phyloP scores from a whole-genome alignment of 805 yeast species.

The Metschnikowia matae region DNA sequence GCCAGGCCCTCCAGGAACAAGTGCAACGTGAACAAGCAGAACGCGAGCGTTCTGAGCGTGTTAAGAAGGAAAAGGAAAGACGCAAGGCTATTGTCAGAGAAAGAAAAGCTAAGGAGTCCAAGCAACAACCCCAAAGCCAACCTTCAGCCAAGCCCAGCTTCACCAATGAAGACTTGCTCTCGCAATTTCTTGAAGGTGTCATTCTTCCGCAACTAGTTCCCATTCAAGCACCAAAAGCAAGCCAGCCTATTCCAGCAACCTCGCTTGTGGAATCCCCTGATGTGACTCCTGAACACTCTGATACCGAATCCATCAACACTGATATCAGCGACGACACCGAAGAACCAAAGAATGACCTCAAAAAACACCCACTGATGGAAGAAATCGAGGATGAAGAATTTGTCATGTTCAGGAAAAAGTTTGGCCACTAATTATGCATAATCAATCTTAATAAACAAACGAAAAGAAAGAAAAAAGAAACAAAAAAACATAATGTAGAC shows the following conservation, averaged over 20 bases:
- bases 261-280: not conserved
- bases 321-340: constrained; percentile 6
- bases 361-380: constrained; percentile 20
- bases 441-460: not conserved
- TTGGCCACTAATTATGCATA: constrained; percentile 19
- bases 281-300: constrained; percentile 3
- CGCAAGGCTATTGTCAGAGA: constrained; percentile 9
- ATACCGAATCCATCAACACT: constrained; percentile 11
- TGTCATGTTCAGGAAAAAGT: constrained; percentile 38
- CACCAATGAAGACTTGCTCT: constrained; percentile 1
- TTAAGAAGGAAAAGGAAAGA: constrained; percentile 3
- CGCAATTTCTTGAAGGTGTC: constrained; percentile 3
- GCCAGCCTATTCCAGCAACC: not conserved
- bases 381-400: constrained; percentile 35
- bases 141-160: not conserved
- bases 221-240: not conserved
- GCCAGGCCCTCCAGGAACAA: constrained; percentile 4
- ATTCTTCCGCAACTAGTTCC: constrained; percentile 1
- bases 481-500: not conserved
- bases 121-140: not conserved
- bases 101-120: constrained; percentile 8
- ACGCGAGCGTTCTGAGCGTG: constrained; percentile 4
- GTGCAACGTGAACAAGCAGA: constrained; percentile 4
- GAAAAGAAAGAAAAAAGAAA: not conserved
- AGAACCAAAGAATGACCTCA: constrained; percentile 6